Base-by-base conservation (phyloP, 148 eudicot species). In the Amaranthus hypochondriacus region DNA sequence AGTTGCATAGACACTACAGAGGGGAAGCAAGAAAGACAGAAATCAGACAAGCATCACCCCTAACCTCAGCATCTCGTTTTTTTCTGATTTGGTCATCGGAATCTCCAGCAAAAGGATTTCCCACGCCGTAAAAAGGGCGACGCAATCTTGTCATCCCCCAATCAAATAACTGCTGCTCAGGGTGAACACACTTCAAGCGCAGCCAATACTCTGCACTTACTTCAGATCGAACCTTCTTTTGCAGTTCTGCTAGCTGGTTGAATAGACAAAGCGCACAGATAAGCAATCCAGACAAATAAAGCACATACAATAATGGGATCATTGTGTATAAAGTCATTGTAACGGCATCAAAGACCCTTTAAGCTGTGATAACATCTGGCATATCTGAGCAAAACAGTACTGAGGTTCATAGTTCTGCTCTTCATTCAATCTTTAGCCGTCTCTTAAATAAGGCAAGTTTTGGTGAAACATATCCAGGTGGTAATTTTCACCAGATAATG, bases 151-250 rank as follows among this genome's bases (percentile, higher is more conserved):
- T 84, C 96, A 92, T 89, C 63, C 97, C 95, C 92, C 99, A 96
- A 77, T 96, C 99, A 84, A 84, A 96, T 70, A 96, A 75, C 82
- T 92, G 92, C 77, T 87, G 81, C 39, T 90, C 92, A 55, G 97
- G 95, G 79, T 83, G 79, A 69, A 87, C 89, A 80, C 99, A 96
- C 62, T 77, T 86, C 76, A 85, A 74, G 58, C 92, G 91, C 73
- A 96, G 92, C 99, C 94, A 92, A 77, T 89, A 89, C 71, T 96
- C 99, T 77, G 96, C 79, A 83, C 92, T 89, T 56, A 96, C 92
- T 75, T 87, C 94, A 73, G 88, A 84, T 62, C 97, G 89, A 18
- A 96, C 92, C 79, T 92, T 96, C 65, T 75, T 84, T 79, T 96
- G 99, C 80, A 96, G 69, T 77, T 90, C 96, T 21, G 84, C 85